Conservation (phyloP, 2,329 filamentous ascomycete species). For the Colletotrichum siamense region DNA sequence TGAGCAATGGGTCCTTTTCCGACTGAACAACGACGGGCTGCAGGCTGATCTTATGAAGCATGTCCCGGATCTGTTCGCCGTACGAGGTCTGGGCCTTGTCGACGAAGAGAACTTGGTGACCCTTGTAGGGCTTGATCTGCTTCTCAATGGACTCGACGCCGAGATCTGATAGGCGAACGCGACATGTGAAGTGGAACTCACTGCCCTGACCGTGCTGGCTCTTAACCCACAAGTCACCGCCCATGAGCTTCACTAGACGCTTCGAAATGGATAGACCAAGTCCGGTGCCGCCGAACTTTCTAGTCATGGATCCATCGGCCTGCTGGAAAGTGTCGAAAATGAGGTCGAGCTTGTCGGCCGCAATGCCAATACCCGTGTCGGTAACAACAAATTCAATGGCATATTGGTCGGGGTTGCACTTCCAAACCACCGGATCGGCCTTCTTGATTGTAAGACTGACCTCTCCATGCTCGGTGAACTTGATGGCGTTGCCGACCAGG, state of each 20-base stretch:
- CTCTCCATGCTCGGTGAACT: slow-evolving; percentile 96
- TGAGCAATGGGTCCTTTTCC: slow-evolving; percentile 68
- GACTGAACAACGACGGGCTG: slow-evolving; percentile 84
- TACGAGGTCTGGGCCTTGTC: slow-evolving; percentile 86
- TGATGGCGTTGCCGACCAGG: slow-evolving; percentile 97
- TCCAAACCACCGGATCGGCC: slow-evolving; percentile 66
- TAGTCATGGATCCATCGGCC: slow-evolving; percentile 94
- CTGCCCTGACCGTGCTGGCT: slow-evolving; percentile 91
- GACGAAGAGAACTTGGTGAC: slow-evolving; percentile 92
- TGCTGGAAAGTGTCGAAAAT: slow-evolving; percentile 99
- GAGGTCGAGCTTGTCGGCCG: slow-evolving; percentile 90
- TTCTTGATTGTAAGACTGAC: slow-evolving; percentile 91
- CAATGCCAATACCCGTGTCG: slow-evolving; percentile 96
- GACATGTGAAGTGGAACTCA: slow-evolving; percentile 95
- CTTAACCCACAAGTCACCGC: slow-evolving; percentile 94
- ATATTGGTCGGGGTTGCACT: slow-evolving; percentile 77
- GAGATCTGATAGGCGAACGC: slow-evolving; percentile 82
- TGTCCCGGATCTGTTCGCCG: slow-evolving; percentile 76
- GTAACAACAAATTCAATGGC: slow-evolving; percentile 95
- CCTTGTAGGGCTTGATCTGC: slow-evolving; percentile 87
- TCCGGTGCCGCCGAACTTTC: slow-evolving; percentile 94
- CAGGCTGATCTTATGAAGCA: slow-evolving; percentile 81
- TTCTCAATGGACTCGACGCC: slow-evolving; percentile 81
- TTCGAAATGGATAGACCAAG: slow-evolving; percentile 95
- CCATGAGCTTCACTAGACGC: slow-evolving; percentile 93